Evolutionary conservation across 805 yeast species (phyloP).

Genomic region (Alloascoidea hylecoeti): DNA sequence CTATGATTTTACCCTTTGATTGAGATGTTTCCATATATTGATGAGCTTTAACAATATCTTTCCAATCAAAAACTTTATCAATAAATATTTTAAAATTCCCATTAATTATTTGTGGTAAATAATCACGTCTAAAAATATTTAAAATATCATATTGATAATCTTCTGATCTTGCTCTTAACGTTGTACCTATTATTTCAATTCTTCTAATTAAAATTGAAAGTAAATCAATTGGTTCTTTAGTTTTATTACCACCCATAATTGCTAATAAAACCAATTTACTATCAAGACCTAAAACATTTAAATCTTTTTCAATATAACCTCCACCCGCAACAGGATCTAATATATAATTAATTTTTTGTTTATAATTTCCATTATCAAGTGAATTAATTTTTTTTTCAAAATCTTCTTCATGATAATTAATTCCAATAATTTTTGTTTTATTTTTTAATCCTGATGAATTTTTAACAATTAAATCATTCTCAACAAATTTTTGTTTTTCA

Average conservation of each 20-base stretch:
- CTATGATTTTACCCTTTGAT: slow-evolving; percentile 15
- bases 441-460: slow-evolving; percentile 10
- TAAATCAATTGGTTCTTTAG: slow-evolving; percentile 9
- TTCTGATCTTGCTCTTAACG: slow-evolving; percentile 14
- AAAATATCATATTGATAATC: slow-evolving; percentile 12
- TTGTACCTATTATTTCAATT: slow-evolving; percentile 14
- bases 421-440: slow-evolving; percentile 12
- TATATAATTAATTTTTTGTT: slow-evolving; percentile 12
- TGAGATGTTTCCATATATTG: slow-evolving; percentile 13
- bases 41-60: slow-evolving; percentile 14
- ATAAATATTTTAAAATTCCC: slow-evolving; percentile 12
- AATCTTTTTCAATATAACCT: slow-evolving; percentile 9
- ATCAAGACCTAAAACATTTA: slow-evolving; percentile 12
- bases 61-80: slow-evolving; percentile 11
- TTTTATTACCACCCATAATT: slow-evolving; percentile 11
- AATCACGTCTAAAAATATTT: slow-evolving; percentile 11
- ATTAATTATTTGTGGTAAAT: slow-evolving; percentile 12
- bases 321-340: slow-evolving; percentile 20
- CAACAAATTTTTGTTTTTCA: slow-evolving; percentile 12
- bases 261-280: slow-evolving; percentile 15
- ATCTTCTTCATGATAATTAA: slow-evolving; percentile 17
- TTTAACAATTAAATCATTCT: slow-evolving; percentile 7
- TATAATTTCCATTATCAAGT: neutral
- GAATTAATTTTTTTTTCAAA: slow-evolving; percentile 12
- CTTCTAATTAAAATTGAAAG: slow-evolving; percentile 13